Evolutionary conservation across 805 yeast species (phyloP), one percentile per base, ranked within the genome.

Genomic region (Zygosaccharomyces gambellarensis): DNA sequence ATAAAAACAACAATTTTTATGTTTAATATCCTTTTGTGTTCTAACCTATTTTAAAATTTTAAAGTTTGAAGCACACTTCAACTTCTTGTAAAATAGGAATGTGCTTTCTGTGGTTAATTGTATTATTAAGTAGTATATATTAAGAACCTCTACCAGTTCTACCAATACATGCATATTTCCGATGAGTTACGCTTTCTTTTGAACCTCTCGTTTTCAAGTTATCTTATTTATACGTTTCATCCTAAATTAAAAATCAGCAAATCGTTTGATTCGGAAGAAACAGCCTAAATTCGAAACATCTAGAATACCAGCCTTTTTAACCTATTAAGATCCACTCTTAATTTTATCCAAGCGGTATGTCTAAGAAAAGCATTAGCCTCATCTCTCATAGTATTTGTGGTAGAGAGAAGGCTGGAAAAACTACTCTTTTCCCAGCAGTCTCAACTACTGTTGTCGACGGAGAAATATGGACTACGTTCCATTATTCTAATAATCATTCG

Each of bases 391-490:
- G 45, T 12, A 9, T 42, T 30, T 30, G 28, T 19, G 28, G 36
- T 2, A 42, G 29, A 25, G n/a, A 25, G 19, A 42, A 34, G 11
- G 38, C 36, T 21, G 45, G 12, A 4, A 34, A 40, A 7, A n/a
- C 38, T 21, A 23, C 10, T 5, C 1, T 42, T 21, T 21, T 36
- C 14, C 4, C 36, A n/a, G 22, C 21, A 22, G 21, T 30, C 5
- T 42, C 45, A 19, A 30, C 17, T 25, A 42, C 9, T 17, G 25
- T 42, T 3, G 23, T 42, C 19, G 28, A 12, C 29, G 36, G 19
- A 11, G 45, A 42, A 30, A 14, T 19, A 30, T 42, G 45, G 45
- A 42, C 36, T 5, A 42, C 36, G 11, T 42, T 42, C 19, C 19
- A 42, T 42, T 42, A 42, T 30, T 23, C 23, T 17, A 21, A n/a